Evolutionary conservation across 2,329 filamentous ascomycete genomes (phyloP), one percentile per base, ranked within the genome.

Genomic region (Fusarium tanahbumbuense): DNA sequence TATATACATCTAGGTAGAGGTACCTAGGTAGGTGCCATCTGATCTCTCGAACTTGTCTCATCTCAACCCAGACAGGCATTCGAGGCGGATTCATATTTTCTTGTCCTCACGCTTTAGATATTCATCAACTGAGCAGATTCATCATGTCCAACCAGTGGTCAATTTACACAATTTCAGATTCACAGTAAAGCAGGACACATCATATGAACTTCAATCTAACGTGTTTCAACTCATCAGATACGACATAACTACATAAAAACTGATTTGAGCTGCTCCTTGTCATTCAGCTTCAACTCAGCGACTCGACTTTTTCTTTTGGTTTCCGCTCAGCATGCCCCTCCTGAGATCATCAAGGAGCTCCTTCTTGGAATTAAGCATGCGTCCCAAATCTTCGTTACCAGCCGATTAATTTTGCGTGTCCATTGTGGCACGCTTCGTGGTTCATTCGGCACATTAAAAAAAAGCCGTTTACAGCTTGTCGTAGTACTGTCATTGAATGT

Each of bases 381-480:
- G 47, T 72, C 73, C 73, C 67, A 69, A 67, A 77, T 77, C 73
- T 76, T 78, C 70, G 70, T 72, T 74, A 79, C 67, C 70, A 78
- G 75, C 78, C 79, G 78, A 78, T 80, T 81, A 80, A 81, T 81
- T 73, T 78, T 74, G 72, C 75, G 79, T 77, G 80, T 79, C 78
- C 80, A 77, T 73, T 77, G 76, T 76, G 81, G 79, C 82, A 82
- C 79, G 76, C 80, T 78, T 78, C 78, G 76, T 77, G 79, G 80
- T 79, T 85, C 81, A 81, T 82, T 84, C 78, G 80, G 78, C 78
- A 78, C 77, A 76, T 78, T 76, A 75, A 77, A 76, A 79, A 81
- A 64, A 64, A 64, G 76, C 77, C 78, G 79, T 83, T 89, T 97
- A 98, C 87, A 98, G 91, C 92, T 98, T 98, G 91, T 98, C 94